A percentile compares a stretch with the other conserved stretches of the same genome.
Conservation (phyloP, 2,329 filamentous ascomycete species). For the Pseudopithomyces maydicus region DNA sequence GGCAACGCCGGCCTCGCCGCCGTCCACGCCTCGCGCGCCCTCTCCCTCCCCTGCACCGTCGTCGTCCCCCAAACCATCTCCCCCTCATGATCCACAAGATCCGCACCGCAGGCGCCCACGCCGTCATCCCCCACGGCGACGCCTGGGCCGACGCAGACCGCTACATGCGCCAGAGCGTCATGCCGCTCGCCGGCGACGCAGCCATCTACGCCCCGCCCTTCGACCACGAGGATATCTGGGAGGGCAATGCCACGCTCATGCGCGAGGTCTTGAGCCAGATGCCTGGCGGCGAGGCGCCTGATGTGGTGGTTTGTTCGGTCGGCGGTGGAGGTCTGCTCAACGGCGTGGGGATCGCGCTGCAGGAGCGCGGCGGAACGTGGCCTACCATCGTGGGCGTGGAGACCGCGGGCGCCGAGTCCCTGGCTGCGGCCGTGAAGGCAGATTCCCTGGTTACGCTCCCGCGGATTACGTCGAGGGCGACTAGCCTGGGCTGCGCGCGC, state of each 20-base stretch:
- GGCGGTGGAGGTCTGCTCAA: slow-evolving; percentile 82
- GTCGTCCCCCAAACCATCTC: slow-evolving; percentile 71
- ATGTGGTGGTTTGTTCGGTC: slow-evolving; percentile 76
- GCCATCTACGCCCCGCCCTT: slow-evolving; percentile 72
- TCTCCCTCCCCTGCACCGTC: slow-evolving; percentile 72
- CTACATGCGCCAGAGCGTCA: slow-evolving; percentile 64
- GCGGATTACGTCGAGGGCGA: slow-evolving; percentile 76
- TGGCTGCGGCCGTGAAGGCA: slow-evolving; percentile 65
- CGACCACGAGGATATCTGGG: slow-evolving; percentile 71
- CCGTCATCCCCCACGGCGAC: slow-evolving; percentile 71
- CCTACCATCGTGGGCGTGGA: slow-evolving; percentile 72
- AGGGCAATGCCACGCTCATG: slow-evolving; percentile 65
- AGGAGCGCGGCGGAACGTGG: slow-evolving; percentile 43
- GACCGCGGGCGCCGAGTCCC: slow-evolving; percentile 73
- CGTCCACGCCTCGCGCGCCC: slow-evolving; percentile 70
- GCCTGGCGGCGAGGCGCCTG: slow-evolving; percentile 53
- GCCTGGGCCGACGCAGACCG: slow-evolving; percentile 73
- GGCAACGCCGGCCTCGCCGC: slow-evolving; percentile 87
- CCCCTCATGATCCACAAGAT: slow-evolving; percentile 75
- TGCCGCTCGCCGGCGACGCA: slow-evolving; percentile 49
- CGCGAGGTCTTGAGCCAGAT: slow-evolving; percentile 55
- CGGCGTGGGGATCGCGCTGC: slow-evolving; percentile 73
- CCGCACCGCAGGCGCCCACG: slow-evolving; percentile 65
- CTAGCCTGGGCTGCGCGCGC: slow-evolving; percentile 72
- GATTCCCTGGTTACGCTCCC: slow-evolving; percentile 66